Base-by-base conservation (phyloP, 371 early-diverging fungal species). In the Mortierella sp. region DNA sequence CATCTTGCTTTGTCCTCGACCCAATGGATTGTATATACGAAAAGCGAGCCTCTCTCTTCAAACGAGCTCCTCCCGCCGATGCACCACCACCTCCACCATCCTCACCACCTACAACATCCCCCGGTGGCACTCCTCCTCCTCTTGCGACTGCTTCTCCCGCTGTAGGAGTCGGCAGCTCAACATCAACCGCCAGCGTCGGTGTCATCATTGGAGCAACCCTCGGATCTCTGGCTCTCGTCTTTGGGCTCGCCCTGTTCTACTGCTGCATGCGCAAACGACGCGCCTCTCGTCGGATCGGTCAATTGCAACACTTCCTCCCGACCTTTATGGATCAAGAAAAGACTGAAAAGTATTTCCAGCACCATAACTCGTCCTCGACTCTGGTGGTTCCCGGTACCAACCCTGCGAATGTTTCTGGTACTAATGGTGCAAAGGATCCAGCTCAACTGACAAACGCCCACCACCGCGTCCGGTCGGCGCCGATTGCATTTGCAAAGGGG, bases 271-370 rank as follows among this genome's bases (percentile, higher is more conserved):
- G 81, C 53, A 77, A 77, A 61, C 72, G 85, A 59, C 78, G 81
- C 34, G 85, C 85, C 34, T 81, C 81, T 2, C 73, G 81, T 34
- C 59, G 79, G n/a, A 85, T 85, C 59, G 81, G 81, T 1, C 85
- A 85, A 59, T 67, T 85, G n/a, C 81, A 81, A 26, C 50, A 61
- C n/a, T 85, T 85, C 76, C 74, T 85, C 26, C 85, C 85, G 0
- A 85, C 85, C 5, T 85, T 85, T 34, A 81, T 85, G 81, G 85
- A 85, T 67, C 72, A 85, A 71, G 81, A 85, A 69, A 78, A 81
- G 72, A 81, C 85, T 16, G 85, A 81, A 55, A 80, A 75, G 48
- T 85, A 85, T 50, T 85, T 85, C 74, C 69, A 85, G 57, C 43
- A 70, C 5, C 81, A 77, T 5, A 51, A 69, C 37, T 76, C 81